Percentiles rank a stretch among this genome's conserved stretches.
phyloP scores from a whole-genome alignment of 1,284 basidiomycete genomes.

The Cryptococcus amylolentus region DNA sequence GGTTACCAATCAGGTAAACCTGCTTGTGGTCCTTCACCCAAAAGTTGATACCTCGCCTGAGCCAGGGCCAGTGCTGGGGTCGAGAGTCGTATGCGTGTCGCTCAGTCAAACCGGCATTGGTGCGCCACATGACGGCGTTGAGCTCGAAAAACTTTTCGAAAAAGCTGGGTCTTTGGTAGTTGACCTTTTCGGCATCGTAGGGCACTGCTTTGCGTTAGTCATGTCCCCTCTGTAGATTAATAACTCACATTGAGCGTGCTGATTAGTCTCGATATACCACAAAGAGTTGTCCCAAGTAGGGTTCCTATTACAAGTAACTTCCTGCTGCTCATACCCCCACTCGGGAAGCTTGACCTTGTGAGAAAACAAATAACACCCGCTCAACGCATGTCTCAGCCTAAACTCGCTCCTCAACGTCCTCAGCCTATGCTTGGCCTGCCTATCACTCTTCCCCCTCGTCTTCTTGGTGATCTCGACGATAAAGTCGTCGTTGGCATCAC shows the following conservation, averaged over 20 bases:
- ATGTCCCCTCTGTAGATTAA: constrained; percentile 5
- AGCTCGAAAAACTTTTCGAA: constrained; percentile 86
- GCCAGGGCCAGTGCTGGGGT: constrained; percentile 80
- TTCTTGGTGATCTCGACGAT: constrained; percentile 74
- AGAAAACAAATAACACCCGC: constrained; percentile 94
- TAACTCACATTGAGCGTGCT: constrained; percentile 68
- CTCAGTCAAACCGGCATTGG: constrained; percentile 91
- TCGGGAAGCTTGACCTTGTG: constrained; percentile 97
- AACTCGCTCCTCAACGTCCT: constrained; percentile 80
- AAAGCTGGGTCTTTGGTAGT: constrained; percentile 83
- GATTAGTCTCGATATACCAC: constrained; percentile 90
- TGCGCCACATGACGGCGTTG: constrained; percentile 96
- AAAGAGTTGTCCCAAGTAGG: constrained; percentile 84
- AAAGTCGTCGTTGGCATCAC: constrained; percentile 93
- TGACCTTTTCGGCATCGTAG: constrained; percentile 70
- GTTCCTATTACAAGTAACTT: constrained; percentile 95
- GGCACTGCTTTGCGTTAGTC: constrained; percentile 56
- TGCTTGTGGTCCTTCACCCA: constrained; percentile 97
- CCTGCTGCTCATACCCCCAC: constrained; percentile 98
- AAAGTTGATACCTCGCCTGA: constrained; percentile 93
- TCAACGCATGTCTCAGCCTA: constrained; percentile 76
- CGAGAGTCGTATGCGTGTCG: constrained; percentile 92
- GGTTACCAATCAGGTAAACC: constrained; percentile 93
- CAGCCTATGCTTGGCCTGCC: constrained; percentile 65
- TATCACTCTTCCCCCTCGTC: constrained; percentile 56